Base-by-base conservation (phyloP, 768 basidiomycete species). In the Panellus pusillus region DNA sequence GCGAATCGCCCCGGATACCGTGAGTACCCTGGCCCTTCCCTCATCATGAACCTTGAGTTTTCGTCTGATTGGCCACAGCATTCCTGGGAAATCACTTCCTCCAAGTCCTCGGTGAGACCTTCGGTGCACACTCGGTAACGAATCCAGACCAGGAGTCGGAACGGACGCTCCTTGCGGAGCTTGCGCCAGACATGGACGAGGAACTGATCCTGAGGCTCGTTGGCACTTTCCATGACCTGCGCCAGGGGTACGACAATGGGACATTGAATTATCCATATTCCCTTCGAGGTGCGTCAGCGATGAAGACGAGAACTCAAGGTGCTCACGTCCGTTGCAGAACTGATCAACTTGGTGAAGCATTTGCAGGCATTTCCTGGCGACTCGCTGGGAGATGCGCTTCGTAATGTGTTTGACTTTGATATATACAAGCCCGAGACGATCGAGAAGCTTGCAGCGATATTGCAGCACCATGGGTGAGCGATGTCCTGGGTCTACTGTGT, bases 81-180 rank as follows among this genome's bases (percentile, higher is more conserved):
- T 87, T 87, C 77, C 72, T 87, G 19, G 84, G 84, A 1, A 87
- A 87, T 56, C 84, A 87, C 63, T 87, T 87, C 71, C 68, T 86
- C 18, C 84, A 87, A 60, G 85, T 87, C 13, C 74, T 86, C 2
- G 85, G 85, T 3, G 85, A 87, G 65, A 83, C 81, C 61, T 86
- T 87, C 65, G 83, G 82, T 57, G 74, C 79, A 20, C 84, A 86
- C 66, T 78, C 84, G 1, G 79, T 87, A 20, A 78, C 80, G 17
- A 87, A 87, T 61, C 85, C 85, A 0, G 85, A 87, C 61, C 76
- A 81, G 65, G 74, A 75, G 15, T 86, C 84, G n/a, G 85, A 87
- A 62, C 70, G 79, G 38, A 80, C 71, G 62, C 71, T 87, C 7
- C 69, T 87, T 24, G 66, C 75, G 2, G 83, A 86, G 59, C 73